Conservation (phyloP, 1,284 basidiomycete genomes). For the Leucoagaricus sp. region DNA sequence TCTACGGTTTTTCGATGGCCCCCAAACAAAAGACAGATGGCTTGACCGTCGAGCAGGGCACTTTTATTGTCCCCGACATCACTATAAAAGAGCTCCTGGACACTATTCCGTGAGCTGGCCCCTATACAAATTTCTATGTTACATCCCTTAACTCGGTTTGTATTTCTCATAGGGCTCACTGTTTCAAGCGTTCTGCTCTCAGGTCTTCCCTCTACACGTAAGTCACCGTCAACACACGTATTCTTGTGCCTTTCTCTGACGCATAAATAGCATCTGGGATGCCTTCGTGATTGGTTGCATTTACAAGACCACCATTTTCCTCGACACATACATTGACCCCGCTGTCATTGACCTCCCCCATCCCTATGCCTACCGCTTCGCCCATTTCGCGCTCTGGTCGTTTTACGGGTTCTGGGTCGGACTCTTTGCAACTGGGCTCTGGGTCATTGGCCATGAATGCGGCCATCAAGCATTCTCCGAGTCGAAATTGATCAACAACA, state of each 20-base stretch:
- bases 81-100: slow-evolving; percentile 86
- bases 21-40: slow-evolving; percentile 32
- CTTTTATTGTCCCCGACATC: slow-evolving; percentile 77
- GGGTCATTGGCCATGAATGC: slow-evolving; percentile 92
- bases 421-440: slow-evolving; percentile 90
- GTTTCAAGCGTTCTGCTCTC: slow-evolving; percentile 90
- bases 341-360: slow-evolving; percentile 59
- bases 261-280: slow-evolving; percentile 67
- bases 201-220: slow-evolving; percentile 85
- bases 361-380: slow-evolving; percentile 63
- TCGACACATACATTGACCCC: slow-evolving; percentile 67
- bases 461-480: slow-evolving; percentile 99
- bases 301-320: slow-evolving; percentile 71
- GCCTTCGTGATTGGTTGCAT: slow-evolving; percentile 66
- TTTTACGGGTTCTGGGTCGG: slow-evolving; percentile 85
- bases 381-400: slow-evolving; percentile 77
- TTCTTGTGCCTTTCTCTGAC: slow-evolving; percentile 14
- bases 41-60: slow-evolving; percentile 52
- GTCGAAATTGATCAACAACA: slow-evolving; percentile 92
- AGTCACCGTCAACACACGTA: slow-evolving; percentile 25
- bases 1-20: slow-evolving; percentile 31
- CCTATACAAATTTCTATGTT: slow-evolving; percentile 1
- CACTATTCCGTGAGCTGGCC: slow-evolving; percentile 77
- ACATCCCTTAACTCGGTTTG: slow-evolving; percentile 7
- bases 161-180: slow-evolving; percentile 67